phyloP scores from a whole-genome alignment of 345 rosid genomes.

The Citropsis articulata region DNA sequence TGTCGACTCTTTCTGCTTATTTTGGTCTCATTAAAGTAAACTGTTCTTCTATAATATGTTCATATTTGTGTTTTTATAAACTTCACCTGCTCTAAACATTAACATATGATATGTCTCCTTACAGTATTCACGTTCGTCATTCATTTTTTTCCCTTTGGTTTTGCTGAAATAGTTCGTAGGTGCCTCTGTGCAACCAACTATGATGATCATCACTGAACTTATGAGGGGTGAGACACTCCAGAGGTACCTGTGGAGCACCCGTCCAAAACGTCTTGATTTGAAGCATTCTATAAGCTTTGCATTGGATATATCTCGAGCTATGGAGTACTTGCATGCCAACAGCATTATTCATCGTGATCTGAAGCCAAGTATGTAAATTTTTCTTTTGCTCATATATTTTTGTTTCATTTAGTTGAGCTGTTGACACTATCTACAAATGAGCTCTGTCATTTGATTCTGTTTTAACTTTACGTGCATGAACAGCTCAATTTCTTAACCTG shows the following conservation, averaged over 20 bases:
- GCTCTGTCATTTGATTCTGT: neutral
- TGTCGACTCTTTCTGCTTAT: neutral
- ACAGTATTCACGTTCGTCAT: neutral
- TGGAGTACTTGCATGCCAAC: slow-evolving; percentile 66
- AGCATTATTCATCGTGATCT: slow-evolving; percentile 73
- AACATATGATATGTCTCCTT: neutral
- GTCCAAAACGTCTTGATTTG: slow-evolving; percentile 39
- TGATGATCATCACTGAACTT: slow-evolving; percentile 62
- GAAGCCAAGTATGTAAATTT: slow-evolving; percentile 51
- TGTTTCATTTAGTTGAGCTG: neutral
- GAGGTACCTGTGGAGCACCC: slow-evolving; percentile 39
- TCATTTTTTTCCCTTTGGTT: neutral
- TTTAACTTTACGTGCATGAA: neutral
- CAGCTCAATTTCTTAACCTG: neutral
- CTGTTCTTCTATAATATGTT: neutral
- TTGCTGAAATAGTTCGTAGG: slow-evolving; percentile 49
- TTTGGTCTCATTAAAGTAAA: neutral
- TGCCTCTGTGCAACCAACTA: slow-evolving; percentile 45
- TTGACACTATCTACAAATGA: neutral
- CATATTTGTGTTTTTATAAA: neutral
- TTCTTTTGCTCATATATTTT: neutral
- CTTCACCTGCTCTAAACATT: neutral
- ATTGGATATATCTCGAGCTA: slow-evolving; percentile 57
- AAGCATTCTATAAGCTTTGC: slow-evolving; percentile 43
- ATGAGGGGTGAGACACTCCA: slow-evolving; percentile 48